Evolutionary conservation across 2,329 filamentous ascomycete genomes (phyloP), one percentile per base, ranked within the genome.

Genomic region (Dryadomyces quercivorus): DNA sequence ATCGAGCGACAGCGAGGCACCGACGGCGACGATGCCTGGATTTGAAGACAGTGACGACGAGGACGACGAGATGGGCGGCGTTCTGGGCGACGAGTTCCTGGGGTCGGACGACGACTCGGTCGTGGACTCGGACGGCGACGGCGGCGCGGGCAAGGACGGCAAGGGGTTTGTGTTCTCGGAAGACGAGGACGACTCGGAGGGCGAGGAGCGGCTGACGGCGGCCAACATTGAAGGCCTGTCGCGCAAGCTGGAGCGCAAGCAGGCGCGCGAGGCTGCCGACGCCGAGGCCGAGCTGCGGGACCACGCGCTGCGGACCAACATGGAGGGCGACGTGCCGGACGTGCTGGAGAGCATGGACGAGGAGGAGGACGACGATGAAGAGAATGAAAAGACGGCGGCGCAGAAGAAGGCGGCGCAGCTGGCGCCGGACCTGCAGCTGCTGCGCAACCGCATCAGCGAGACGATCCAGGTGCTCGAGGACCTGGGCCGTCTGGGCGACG

Each of bases 171-270:
- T 95, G 75, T 98, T 95, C 75, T 97, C 93, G 0, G 93, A 97
- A 58, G 93, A 98, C 64, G 90, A 97, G 60, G 92, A 97, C 60
- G 85, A 90, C 52, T 91, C 86, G 1, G 89, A 94, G 62, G 85
- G 82, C 5, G 89, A 95, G 70, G 91, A 96, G 71, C 85, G 84
- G 67, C 78, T 98, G 61, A 98, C 89, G 52, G 91, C 91, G 1
- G 93, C 93, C 59, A 98, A 98, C 69, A 97, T 98, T 59, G 93
- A 86, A 63, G 93, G 93, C 56, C 74, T 98, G 55, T 91, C 92
- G 54, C 78, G 83, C 62, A 92, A 90, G 68, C 71, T 98, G 55
- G 92, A 98, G 66, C 75, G 80, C 63, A 75, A 93, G 65, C 75
- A 80, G 64, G 86, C 86, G 47, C 78, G 85, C 57, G 88, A 95